Percentiles rank a stretch among this genome's conserved stretches.
Conservation (phyloP, 257 asterid genomes). For the Jacaranda copaia region DNA sequence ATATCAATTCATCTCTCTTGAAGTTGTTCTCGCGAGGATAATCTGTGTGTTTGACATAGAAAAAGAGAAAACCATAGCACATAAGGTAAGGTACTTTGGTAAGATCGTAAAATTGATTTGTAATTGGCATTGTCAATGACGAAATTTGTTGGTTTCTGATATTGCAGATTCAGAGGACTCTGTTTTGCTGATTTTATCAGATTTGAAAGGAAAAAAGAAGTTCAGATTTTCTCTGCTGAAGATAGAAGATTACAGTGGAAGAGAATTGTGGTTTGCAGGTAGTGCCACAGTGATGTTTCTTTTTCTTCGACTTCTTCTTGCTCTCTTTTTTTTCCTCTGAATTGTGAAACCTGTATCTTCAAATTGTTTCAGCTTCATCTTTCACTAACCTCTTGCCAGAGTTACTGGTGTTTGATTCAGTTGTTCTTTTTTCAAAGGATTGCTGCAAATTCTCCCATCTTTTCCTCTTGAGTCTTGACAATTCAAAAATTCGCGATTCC, state of each 20-base stretch:
- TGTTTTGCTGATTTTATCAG: constrained; percentile 28
- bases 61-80: constrained; percentile 3
- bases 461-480: not conserved
- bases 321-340: not conserved
- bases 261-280: constrained; percentile 41
- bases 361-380: constrained; percentile 29
- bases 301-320: not conserved
- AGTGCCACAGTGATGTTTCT: constrained; percentile 22
- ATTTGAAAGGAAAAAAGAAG: constrained; percentile 10
- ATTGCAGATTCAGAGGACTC: constrained; percentile 45
- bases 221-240: constrained; percentile 21
- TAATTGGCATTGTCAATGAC: constrained; percentile 39
- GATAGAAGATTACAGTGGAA: constrained; percentile 21
- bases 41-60: not conserved
- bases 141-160: constrained; percentile 9
- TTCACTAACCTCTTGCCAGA: constrained; percentile 33
- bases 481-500: too few relatives aligned
- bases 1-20: constrained; percentile 9
- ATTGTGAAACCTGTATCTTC: constrained; percentile 19
- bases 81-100: constrained; percentile 37
- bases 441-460: constrained; percentile 1
- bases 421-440: constrained; percentile 5
- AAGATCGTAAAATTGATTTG: constrained; percentile 28
- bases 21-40: constrained; percentile 13
- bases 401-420: constrained; percentile 21